Base-by-base conservation (phyloP, 2,329 filamentous ascomycete genomes). In the Calonectria crousiana region DNA sequence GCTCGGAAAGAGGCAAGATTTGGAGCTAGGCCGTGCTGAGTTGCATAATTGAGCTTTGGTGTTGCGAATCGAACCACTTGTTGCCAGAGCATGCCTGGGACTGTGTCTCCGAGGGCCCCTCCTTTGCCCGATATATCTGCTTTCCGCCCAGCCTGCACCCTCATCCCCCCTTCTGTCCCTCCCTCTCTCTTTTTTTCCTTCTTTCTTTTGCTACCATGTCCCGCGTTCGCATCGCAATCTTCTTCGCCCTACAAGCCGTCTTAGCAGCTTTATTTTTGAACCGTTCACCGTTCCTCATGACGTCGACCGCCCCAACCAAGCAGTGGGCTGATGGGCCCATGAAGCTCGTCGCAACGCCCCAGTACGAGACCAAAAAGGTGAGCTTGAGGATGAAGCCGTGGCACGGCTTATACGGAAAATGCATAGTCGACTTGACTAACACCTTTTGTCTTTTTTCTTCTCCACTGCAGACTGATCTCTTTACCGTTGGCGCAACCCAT, bases 401-500 rank as follows among this genome's bases (percentile, higher is more conserved):
- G 16, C 34, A 53, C 26, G 26, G 9, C 8, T 60, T 62, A 20
- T 23, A 38, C 16, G n/a, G n/a, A n/a, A 41, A 28, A 41, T 62
- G n/a, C 32, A 20, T 41, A 4, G 13, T 28, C 10, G 16, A 10
- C 18, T 41, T 20, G 36, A 38, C 51, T 41, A 36, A 51, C 13
- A 28, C 38, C 23, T 2, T 6, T 20, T 23, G 6, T 20, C 32
- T 53, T 49, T 26, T 4, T 32, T 23, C 64, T 23, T 49, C 20
- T 16, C 51, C 41, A n/a, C 20, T 28, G 9, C 36, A 90, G 88
- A 88, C 88, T 47, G 90, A 92, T 78, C 85, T 91, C 76, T 92
- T 92, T 82, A 91, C 89, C 1, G 87, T 86, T 0, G 89, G 89
- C 28, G 90, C 91, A 0, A 91, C 90, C 20, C 89, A 93, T 82